These are phyloP conservation scores for Blastomyces gilchristii DNA, from an alignment of 2,329 filamentous ascomycete species.

Conservation along the genomic window DNA sequence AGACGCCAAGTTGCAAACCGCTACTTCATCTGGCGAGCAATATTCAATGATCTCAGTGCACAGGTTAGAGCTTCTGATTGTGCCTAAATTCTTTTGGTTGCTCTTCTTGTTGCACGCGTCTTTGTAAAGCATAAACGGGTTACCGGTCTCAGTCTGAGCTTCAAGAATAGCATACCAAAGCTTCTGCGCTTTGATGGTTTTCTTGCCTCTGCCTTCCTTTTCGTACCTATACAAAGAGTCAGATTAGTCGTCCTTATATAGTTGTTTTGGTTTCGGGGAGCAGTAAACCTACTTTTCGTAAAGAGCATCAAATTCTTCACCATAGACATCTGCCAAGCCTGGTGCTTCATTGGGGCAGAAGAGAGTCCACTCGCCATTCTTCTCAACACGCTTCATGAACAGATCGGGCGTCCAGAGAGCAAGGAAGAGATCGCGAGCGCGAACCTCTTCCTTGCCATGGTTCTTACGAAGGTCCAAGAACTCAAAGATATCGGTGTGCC, in stretches of 20 bases:
- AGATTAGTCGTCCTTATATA: slow-evolving; percentile 7
- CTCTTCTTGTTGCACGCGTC: slow-evolving; percentile 97
- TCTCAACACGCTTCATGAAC: slow-evolving; percentile 99
- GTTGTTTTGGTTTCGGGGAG: background rate
- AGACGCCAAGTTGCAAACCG: slow-evolving; percentile 95
- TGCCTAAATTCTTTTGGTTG: slow-evolving; percentile 99
- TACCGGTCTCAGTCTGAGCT: slow-evolving; percentile 96
- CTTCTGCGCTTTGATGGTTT: slow-evolving; percentile 94
- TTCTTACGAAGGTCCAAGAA: slow-evolving; percentile 98
- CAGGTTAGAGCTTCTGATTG: slow-evolving; percentile 95
- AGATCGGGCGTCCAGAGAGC: slow-evolving; percentile 97
- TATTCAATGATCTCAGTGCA: slow-evolving; percentile 99
- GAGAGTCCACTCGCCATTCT: slow-evolving; percentile 92
- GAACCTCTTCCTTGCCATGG: slow-evolving; percentile 96
- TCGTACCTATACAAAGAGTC: slow-evolving; percentile 54
- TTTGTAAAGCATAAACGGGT: slow-evolving; percentile 99
- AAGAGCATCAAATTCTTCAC: slow-evolving; percentile 90
- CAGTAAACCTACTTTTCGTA: slow-evolving; percentile 53
- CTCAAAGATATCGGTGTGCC: slow-evolving; percentile 95
- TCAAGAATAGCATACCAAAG: slow-evolving; percentile 98
- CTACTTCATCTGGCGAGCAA: slow-evolving; percentile 92
- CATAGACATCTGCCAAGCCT: slow-evolving; percentile 90
- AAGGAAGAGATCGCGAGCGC: slow-evolving; percentile 93
- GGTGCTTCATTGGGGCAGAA: slow-evolving; percentile 98
- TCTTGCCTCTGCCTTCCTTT: slow-evolving; percentile 72